Evolutionary conservation across 2,329 filamentous ascomycete species (phyloP).

Genomic region (Daldinia sp.): DNA sequence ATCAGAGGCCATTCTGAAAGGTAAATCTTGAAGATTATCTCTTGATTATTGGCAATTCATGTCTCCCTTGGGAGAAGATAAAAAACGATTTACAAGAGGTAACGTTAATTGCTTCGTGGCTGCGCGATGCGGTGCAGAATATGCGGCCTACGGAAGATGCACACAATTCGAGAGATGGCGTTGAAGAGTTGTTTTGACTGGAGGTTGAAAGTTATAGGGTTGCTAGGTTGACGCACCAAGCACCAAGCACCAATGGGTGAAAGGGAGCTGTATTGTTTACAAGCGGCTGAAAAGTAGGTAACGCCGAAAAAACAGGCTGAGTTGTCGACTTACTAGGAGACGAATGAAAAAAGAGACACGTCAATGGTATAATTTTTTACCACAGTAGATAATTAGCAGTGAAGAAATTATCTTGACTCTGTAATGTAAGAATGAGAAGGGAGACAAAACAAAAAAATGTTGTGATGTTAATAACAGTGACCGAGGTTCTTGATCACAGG

Average conservation of each 20-base stretch:
- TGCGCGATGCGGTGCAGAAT: constrained; percentile 18
- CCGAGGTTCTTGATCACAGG: constrained; percentile 20
- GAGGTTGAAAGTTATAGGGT: constrained; percentile 4
- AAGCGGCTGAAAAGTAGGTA: constrained; percentile 19
- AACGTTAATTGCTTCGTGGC: constrained; percentile 17
- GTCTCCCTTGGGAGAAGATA: constrained; percentile 38
- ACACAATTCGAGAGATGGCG: constrained; percentile 11
- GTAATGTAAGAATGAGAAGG: constrained; percentile 14
- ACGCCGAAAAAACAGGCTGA: background rate
- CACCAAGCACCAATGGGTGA: constrained; percentile 20
- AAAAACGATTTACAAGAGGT: constrained; percentile 27
- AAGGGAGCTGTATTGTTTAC: constrained; percentile 31
- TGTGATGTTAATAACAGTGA: constrained; percentile 27
- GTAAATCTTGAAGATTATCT: constrained; percentile 38
- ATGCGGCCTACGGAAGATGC: constrained; percentile 26
- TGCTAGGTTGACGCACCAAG: constrained; percentile 15
- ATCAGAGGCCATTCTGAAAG: constrained; percentile 48
- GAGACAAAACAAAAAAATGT: constrained; percentile 23
- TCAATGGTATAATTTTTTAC: constrained; percentile 13
- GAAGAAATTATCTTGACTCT: constrained; percentile 10
- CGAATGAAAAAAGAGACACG: constrained; percentile 11
- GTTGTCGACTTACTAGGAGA: background rate
- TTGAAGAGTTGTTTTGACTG: constrained; percentile 30
- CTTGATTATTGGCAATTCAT: constrained; percentile 46
- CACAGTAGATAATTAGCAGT: constrained; percentile 6